Conservation (phyloP, 2,329 filamentous ascomycete species). For the Thielaviopsis populi region DNA sequence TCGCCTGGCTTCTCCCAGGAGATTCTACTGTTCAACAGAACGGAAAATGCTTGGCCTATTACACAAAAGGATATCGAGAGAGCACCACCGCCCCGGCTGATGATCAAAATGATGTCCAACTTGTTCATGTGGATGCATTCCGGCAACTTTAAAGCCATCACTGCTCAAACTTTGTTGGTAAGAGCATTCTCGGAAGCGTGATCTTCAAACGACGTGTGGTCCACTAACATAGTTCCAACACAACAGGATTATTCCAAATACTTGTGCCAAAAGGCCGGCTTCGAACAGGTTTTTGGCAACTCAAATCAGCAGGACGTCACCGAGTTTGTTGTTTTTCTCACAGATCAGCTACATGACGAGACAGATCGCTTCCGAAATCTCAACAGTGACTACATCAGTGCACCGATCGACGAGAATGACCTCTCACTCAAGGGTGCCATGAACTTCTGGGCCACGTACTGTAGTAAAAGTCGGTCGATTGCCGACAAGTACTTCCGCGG, state of each 20-base stretch:
- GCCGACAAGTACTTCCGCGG: constrained; percentile 69
- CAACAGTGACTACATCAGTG: constrained; percentile 16
- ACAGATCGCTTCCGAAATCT: constrained; percentile 48
- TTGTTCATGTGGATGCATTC: constrained; percentile 42
- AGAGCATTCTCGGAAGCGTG: constrained; percentile 19
- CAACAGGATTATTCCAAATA: constrained; percentile 39
- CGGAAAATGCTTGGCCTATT: constrained; percentile 51
- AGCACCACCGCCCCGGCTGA: constrained; percentile 39
- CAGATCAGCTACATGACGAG: constrained; percentile 73
- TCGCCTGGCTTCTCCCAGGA: constrained; percentile 54
- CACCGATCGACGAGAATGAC: constrained; percentile 13
- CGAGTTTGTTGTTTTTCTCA: constrained; percentile 73
- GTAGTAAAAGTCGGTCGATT: constrained; percentile 55
- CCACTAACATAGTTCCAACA: constrained; percentile 6
- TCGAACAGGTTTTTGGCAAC: constrained; percentile 46
- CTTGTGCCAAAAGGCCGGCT: constrained; percentile 23
- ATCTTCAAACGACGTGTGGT: neutral
- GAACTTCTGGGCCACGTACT: constrained; percentile 61
- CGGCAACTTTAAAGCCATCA: constrained; percentile 36
- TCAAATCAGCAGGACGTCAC: constrained; percentile 76
- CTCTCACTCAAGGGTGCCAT: constrained; percentile 36
- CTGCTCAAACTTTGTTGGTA: constrained; percentile 44
- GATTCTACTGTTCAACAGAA: constrained; percentile 39
- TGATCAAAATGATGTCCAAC: constrained; percentile 44
- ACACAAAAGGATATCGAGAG: constrained; percentile 46